phyloP scores from a whole-genome alignment of 192 early-diverging fungal species.

The Gamsiella multidivaricata region DNA sequence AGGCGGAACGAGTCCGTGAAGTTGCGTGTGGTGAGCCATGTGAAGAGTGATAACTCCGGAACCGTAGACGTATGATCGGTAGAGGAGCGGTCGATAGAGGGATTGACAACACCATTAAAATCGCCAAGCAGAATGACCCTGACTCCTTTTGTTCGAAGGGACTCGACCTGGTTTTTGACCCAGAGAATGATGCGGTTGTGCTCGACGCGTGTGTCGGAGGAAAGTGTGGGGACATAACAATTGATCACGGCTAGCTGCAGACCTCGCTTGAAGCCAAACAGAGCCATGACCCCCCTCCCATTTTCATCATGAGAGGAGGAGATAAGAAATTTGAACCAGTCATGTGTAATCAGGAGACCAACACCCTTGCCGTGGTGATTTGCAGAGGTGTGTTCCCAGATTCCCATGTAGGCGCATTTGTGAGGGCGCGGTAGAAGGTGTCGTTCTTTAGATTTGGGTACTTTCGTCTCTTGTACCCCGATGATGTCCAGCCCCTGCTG shows the following conservation, averaged over 20 bases:
- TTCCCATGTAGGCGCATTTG: neutral
- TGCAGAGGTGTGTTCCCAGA: neutral
- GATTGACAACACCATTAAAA: slow-evolving; percentile 20
- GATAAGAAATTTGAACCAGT: neutral
- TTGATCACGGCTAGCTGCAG: slow-evolving; percentile 1
- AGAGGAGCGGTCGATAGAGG: slow-evolving; percentile 6
- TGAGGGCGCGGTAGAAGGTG: neutral
- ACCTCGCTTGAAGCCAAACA: slow-evolving; percentile 11
- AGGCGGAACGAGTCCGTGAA: slow-evolving; percentile 11
- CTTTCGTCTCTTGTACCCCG: too few species aligned
- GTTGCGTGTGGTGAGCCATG: neutral
- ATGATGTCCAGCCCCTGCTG: slow-evolving; percentile 2
- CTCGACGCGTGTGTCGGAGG: neutral
- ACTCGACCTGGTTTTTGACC: neutral
- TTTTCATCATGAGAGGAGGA: neutral
- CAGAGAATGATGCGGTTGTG: neutral
- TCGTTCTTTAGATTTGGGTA: neutral
- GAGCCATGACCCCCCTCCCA: neutral
- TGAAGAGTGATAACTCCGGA: slow-evolving; percentile 12
- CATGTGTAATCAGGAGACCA: neutral
- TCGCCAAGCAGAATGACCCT: neutral
- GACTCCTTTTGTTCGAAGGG: neutral
- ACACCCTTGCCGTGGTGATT: slow-evolving; percentile 7
- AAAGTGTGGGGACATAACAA: slow-evolving; percentile 2
- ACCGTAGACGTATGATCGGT: neutral